Percentiles rank a stretch among this genome's conserved stretches.
phyloP scores from a whole-genome alignment of 108 stramenopile species.

The Pseudonitzschia multiseries region DNA sequence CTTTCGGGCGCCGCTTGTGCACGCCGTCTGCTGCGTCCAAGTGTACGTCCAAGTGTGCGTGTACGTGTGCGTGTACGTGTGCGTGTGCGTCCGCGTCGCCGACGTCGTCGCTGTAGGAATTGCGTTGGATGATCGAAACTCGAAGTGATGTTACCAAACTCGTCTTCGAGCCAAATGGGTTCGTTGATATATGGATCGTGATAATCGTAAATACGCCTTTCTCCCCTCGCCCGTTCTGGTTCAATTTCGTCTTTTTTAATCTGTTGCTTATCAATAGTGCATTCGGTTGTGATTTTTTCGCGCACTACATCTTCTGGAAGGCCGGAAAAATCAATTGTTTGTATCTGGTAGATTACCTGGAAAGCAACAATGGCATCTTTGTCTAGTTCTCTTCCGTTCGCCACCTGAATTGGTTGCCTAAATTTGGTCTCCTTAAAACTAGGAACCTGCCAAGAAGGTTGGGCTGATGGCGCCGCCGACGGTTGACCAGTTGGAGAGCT shows the following conservation, averaged over 20 bases:
- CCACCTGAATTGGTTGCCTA: slow-evolving; percentile 32
- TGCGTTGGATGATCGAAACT: slow-evolving; percentile 1
- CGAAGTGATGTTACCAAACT: slow-evolving; percentile 8
- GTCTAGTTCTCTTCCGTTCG: slow-evolving; percentile 26
- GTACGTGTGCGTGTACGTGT: too few species aligned
- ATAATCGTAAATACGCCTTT: neutral
- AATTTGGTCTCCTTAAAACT: slow-evolving; percentile 16
- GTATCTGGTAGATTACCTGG: slow-evolving; percentile 24
- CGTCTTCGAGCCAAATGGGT: slow-evolving; percentile 6
- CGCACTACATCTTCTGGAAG: neutral
- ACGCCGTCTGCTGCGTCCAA: neutral
- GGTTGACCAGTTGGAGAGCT: slow-evolving; percentile 27
- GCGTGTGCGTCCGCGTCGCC: too few species aligned
- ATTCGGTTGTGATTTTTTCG: neutral
- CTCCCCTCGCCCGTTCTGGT: neutral
- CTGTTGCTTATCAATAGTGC: slow-evolving; percentile 5
- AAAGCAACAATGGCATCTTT: slow-evolving; percentile 21
- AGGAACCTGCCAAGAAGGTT: slow-evolving; percentile 24
- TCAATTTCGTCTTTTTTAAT: neutral
- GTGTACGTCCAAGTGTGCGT: too few species aligned
- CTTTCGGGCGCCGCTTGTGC: neutral
- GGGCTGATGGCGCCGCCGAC: slow-evolving; percentile 23
- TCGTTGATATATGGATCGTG: neutral
- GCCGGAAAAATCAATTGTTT: slow-evolving; percentile 35
- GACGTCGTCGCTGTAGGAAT: neutral